Evolutionary conservation across 495 filamentous ascomycete species (phyloP).

Genomic region (Hapsidospora chrysogenum): DNA sequence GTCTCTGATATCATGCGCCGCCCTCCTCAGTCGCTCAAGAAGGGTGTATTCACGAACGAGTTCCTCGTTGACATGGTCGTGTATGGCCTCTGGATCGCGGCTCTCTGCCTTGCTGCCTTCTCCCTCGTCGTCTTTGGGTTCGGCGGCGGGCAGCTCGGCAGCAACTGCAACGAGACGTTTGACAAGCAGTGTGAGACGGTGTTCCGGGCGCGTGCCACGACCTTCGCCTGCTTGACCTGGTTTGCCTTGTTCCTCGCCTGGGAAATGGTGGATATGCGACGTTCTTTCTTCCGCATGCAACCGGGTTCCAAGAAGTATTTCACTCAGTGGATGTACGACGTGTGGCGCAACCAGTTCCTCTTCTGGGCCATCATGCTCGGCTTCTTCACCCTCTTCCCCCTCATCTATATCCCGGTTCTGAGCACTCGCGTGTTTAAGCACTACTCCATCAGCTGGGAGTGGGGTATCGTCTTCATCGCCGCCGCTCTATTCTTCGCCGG

Average conservation of each 20-base stretch:
- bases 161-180: constrained; percentile 44
- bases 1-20: constrained; percentile 50
- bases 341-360: constrained; percentile 58
- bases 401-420: constrained; percentile 55
- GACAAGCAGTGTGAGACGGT: constrained; percentile 41
- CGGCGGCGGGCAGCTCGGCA: constrained; percentile 46
- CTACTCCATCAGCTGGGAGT: constrained; percentile 55
- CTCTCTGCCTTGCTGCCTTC: constrained; percentile 49
- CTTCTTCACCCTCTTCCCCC: constrained; percentile 55
- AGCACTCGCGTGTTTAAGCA: constrained; percentile 57
- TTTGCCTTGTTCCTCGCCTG: constrained; percentile 58
- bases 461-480: constrained; percentile 45
- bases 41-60: constrained; percentile 52
- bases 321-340: constrained; percentile 34
- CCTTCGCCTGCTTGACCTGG: constrained; percentile 59
- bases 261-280: constrained; percentile 54
- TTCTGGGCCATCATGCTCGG: constrained; percentile 53
- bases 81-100: constrained; percentile 56
- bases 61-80: constrained; percentile 50
- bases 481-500: constrained; percentile 44
- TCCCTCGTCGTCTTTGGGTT: constrained; percentile 47
- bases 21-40: constrained; percentile 44
- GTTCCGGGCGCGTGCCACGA: constrained; percentile 54
- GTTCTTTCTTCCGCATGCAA: constrained; percentile 52
- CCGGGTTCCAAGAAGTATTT: constrained; percentile 32